Conservation (phyloP, 148 eudicot species). For the Vaccinium myrtillus region DNA sequence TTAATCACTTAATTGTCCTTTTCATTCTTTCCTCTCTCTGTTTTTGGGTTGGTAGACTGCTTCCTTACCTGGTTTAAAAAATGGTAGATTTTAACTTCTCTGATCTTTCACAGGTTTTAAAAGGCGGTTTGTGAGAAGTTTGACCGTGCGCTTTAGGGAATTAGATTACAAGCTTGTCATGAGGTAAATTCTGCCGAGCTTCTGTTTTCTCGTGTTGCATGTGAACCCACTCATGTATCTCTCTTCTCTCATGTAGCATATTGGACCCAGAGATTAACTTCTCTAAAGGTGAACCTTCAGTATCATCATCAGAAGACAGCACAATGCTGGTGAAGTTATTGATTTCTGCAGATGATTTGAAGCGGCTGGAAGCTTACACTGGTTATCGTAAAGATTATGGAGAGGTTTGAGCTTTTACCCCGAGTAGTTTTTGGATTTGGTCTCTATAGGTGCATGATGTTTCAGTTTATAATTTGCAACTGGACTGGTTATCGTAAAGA, state of each 20-base stretch:
- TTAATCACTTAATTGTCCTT: background rate
- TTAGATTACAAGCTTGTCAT: slow-evolving; percentile 18
- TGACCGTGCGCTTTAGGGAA: slow-evolving; percentile 9
- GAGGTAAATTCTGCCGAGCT: slow-evolving; percentile 8
- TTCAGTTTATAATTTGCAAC: too few species aligned
- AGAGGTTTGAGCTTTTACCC: background rate
- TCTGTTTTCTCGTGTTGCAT: background rate
- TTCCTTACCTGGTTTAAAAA: background rate
- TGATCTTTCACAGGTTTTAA: slow-evolving; percentile 14
- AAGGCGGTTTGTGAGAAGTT: background rate
- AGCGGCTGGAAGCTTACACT: slow-evolving; percentile 14
- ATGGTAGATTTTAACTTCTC: background rate
- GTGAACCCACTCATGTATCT: background rate
- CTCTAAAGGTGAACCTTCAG: slow-evolving; percentile 7
- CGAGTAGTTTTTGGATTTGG: too few species aligned
- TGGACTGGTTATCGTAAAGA: too few species aligned
- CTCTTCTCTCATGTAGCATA: background rate
- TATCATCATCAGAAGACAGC: background rate
- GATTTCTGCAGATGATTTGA: background rate
- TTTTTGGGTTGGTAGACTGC: background rate
- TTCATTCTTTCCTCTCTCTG: background rate
- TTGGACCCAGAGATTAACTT: slow-evolving; percentile 19
- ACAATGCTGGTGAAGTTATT: background rate
- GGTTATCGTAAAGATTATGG: slow-evolving; percentile 10
- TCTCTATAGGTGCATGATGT: too few species aligned